Evolutionary conservation across 1,284 basidiomycete species (phyloP), one percentile per base, ranked within the genome.

Genomic region (Grifola frondosa): DNA sequence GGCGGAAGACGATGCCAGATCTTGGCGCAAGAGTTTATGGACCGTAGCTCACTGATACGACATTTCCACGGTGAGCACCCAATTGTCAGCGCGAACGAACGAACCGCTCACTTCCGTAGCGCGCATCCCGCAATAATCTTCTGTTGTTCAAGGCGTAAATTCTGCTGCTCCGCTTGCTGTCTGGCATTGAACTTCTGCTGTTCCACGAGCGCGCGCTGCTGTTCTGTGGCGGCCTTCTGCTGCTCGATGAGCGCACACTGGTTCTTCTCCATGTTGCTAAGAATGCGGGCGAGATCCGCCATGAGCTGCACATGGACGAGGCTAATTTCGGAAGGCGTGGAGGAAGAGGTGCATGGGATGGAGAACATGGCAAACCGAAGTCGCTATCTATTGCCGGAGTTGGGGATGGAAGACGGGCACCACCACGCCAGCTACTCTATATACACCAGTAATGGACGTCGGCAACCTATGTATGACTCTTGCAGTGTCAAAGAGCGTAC

Each of bases 131-230:
- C 28, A 11, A 39, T 20, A 8, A 42, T 15, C 20, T 22, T 30
- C 28, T 44, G 43, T 28, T 44, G 43, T 26, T 39, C 25, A 10
- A 30, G n/a, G n/a, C n/a, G n/a, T n/a, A n/a, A n/a, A n/a, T n/a
- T n/a, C n/a, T n/a, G 25, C 31, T 39, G n/a, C 37, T 20, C 37
- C 6, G 30, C 36, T 19, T 38, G 42, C 1, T 44, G 42, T 30
- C 17, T 12, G 8, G 11, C 39, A 6, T 11, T 10, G 7, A 19
- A 23, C 24, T 22, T 30, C 36, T 44, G 42, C 23, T 22, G 23
- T 9, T 31, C 22, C 9, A 44, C 36, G 16, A 33, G 42, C 12
- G 42, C 42, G 11, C 25, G 30, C 30, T 37, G 42, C 20, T 44
- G 37, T 9, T 30, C 41, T 28, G 39, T 42, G 23, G 40, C 46